Percentiles rank a stretch among this genome's conserved stretches.
Evolutionary conservation across 176 grass and related monocot species (phyloP).

Genomic region (Eremochloa ophiuroides): DNA sequence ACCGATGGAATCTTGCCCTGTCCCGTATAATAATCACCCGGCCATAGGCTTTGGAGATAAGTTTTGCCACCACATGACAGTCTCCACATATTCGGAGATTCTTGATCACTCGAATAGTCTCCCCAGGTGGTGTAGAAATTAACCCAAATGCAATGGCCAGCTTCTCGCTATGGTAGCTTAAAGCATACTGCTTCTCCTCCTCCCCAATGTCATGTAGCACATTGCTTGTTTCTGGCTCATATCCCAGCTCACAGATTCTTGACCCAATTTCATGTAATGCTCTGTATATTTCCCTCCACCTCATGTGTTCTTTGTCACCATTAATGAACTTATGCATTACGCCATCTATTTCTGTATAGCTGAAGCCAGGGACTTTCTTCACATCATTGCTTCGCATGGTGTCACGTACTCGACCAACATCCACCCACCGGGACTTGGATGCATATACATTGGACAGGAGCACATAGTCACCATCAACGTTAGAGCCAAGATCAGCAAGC

Average conservation of each 20-base stretch:
- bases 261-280: slow-evolving; percentile 52
- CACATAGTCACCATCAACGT: slow-evolving; percentile 78
- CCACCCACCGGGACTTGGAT: slow-evolving; percentile 56
- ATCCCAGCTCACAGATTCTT: slow-evolving; percentile 63
- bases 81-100: slow-evolving; percentile 85
- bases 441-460: slow-evolving; percentile 89
- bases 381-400: slow-evolving; percentile 72
- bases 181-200: slow-evolving; percentile 78
- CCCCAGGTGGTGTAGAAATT: slow-evolving; percentile 50
- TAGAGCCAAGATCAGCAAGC: slow-evolving; percentile 68
- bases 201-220: slow-evolving; percentile 80
- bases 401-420: slow-evolving; percentile 69
- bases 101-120: slow-evolving; percentile 71
- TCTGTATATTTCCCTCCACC: slow-evolving; percentile 61
- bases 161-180: slow-evolving; percentile 80
- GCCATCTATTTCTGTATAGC: slow-evolving; percentile 70
- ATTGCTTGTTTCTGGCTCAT: slow-evolving; percentile 72
- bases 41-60: slow-evolving; percentile 72
- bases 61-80: slow-evolving; percentile 76
- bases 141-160: slow-evolving; percentile 80
- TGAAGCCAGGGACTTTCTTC: slow-evolving; percentile 74
- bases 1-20: slow-evolving; percentile 71
- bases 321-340: slow-evolving; percentile 75
- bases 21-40: slow-evolving; percentile 73
- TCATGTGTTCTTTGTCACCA: slow-evolving; percentile 60